A percentile compares a stretch with the other conserved stretches of the same genome.
phyloP scores from a whole-genome alignment of 768 basidiomycete genomes.

The Amanita brunnescens region DNA sequence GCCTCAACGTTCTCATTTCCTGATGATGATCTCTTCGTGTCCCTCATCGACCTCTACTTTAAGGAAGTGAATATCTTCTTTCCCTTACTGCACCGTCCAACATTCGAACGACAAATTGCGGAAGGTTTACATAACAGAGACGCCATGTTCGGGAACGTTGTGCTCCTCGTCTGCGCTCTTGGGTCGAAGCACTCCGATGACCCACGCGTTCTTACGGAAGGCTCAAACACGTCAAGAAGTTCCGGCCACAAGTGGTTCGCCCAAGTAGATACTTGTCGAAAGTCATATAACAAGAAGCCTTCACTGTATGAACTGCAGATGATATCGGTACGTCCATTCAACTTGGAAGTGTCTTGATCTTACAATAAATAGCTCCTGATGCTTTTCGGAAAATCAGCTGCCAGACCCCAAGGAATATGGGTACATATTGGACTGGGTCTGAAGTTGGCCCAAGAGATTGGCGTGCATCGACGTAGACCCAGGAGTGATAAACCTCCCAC shows the following conservation, averaged over 20 bases:
- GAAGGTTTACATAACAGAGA: constrained; percentile 44
- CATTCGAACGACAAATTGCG: constrained; percentile 46
- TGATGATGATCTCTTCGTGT: constrained; percentile 39
- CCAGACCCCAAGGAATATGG: constrained; percentile 50
- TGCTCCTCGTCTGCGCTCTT: constrained; percentile 59
- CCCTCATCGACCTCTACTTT: constrained; percentile 65
- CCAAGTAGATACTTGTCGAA: constrained; percentile 56
- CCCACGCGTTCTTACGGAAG: constrained; percentile 44
- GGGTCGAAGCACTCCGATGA: constrained; percentile 56
- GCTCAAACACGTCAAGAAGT: constrained; percentile 31
- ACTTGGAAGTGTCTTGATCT: neutral
- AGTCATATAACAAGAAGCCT: constrained; percentile 48
- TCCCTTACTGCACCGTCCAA: constrained; percentile 67
- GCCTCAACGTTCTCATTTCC: constrained; percentile 36
- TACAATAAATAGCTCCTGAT: constrained; percentile 33
- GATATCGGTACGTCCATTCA: constrained; percentile 42
- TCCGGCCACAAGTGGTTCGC: constrained; percentile 61
- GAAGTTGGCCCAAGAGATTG: constrained; percentile 65
- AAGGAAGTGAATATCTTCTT: constrained; percentile 38
- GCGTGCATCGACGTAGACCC: constrained; percentile 47
- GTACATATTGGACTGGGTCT: constrained; percentile 57
- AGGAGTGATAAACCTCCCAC: constrained; percentile 21
- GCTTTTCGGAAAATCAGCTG: constrained; percentile 38
- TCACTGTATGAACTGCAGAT: constrained; percentile 68
- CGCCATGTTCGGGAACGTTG: constrained; percentile 37